Base-by-base conservation (phyloP, 2,329 filamentous ascomycete species). In the Graphium sp. region DNA sequence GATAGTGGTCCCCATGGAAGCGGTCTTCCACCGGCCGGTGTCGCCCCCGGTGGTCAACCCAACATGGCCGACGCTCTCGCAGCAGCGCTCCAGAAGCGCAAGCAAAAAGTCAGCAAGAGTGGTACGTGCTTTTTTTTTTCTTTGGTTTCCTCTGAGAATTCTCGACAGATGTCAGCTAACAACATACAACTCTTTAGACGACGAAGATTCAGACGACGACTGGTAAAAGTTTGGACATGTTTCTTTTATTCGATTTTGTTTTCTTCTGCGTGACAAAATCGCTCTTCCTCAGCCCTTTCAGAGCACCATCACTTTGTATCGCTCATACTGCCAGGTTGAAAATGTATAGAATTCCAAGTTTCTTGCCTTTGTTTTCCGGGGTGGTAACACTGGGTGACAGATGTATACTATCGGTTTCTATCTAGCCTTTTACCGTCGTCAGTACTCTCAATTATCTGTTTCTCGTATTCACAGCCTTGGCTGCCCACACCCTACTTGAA, bases 101-200 rank as follows among this genome's bases (percentile, higher is more conserved):
- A 94, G 61, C 73, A 83, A 52, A 93, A 92, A 62, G 87, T 94
- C 48, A 82, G 81, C 55, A 77, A 81, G 49, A 92, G 82, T 62
- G 87, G 87, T 94, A 71, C 72, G 81, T 76, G 29, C 29, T 28
- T 28, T 29, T 12, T 21, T 28, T 37, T 24, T 34, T 28, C 26
- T 7, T n/a, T 5, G 8, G 11, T 20, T 24, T 9, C 20, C 8
- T 26, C 17, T 26, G 9, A n/a, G n/a, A 7, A 7, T 24, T 7
- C n/a, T 17, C 28, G 20, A 12, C 32, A 20, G 24, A 13, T 23
- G 14, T 14, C 26, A 22, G 26, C 10, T 14, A 7, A 9, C 18
- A 10, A 4, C 18, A 3, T 32, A 21, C 36, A 18, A 34, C 14
- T 20, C 14, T 36, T 19, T 39, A 84, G 79, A 85, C 56, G 78